Percentiles rank a stretch among this genome's conserved stretches.
Conservation (phyloP, 2,329 filamentous ascomycete species). For the Aspergillus oerlinghausenensis region DNA sequence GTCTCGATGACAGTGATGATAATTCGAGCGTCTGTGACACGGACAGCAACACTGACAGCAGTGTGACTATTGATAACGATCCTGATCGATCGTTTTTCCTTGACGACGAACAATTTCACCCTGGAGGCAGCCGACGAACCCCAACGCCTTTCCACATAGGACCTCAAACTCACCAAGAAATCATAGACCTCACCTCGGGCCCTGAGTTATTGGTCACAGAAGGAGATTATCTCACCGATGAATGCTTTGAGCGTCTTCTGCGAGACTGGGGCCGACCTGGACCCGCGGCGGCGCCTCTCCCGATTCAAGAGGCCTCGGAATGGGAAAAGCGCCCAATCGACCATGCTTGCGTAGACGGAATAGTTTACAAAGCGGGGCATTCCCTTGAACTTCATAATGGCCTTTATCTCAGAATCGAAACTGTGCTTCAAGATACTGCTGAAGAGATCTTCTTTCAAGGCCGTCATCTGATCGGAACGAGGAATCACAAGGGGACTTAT, state of each 20-base stretch:
- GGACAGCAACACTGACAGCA: conserved; percentile 6
- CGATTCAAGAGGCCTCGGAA: neutral
- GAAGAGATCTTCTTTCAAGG: conserved; percentile 35
- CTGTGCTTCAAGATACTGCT: conserved; percentile 27
- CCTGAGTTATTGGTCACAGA: conserved; percentile 6
- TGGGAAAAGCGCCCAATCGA: conserved; percentile 6
- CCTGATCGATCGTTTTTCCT: conserved; percentile 8
- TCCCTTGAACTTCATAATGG: conserved; percentile 36
- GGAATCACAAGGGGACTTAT: conserved; percentile 25
- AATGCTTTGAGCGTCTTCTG: conserved; percentile 16
- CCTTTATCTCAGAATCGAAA: conserved; percentile 39
- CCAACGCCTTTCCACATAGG: neutral
- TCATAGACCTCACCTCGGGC: conserved; percentile 11
- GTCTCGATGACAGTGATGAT: neutral
- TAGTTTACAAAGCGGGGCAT: conserved; percentile 23
- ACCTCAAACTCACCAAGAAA: neutral
- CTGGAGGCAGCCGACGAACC: neutral
- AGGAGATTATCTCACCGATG: conserved; percentile 25
- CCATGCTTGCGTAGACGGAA: conserved; percentile 16
- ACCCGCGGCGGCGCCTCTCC: neutral
- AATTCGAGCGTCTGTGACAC: neutral
- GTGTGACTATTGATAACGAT: conserved; percentile 11
- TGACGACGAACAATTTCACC: neutral
- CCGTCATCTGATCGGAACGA: conserved; percentile 30
- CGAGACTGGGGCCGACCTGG: conserved; percentile 3